These are phyloP conservation scores for Stagonosporopsis chrysanthemi DNA, from an alignment of 2,329 filamentous ascomycete species.

Conservation along the genomic window DNA sequence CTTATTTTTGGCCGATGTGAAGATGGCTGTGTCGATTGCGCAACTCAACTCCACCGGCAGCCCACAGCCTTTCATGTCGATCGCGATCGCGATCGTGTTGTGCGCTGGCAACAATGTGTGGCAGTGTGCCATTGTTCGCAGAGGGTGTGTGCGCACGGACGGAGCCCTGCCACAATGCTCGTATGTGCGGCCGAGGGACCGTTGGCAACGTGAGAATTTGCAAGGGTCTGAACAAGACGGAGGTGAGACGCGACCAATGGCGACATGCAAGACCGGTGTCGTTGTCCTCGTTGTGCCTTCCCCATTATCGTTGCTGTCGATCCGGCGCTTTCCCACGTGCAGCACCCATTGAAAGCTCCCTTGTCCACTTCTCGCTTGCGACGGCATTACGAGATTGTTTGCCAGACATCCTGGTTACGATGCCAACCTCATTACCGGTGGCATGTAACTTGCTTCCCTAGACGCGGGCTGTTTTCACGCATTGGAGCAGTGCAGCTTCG, in stretches of 20 bases:
- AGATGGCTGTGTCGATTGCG: conserved; percentile 7
- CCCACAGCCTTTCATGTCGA: background rate
- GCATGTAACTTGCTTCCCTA: background rate
- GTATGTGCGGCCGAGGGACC: background rate
- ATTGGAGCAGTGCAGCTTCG: background rate
- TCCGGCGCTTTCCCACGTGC: background rate
- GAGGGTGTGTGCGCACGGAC: background rate
- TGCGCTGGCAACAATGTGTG: background rate
- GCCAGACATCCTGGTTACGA: background rate
- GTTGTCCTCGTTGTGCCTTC: background rate
- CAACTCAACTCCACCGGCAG: background rate
- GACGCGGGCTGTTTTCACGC: background rate
- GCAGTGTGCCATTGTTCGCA: background rate
- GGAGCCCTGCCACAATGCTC: background rate
- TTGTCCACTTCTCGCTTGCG: conserved; percentile 7
- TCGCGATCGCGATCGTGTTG: background rate
- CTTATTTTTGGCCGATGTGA: conserved; percentile 14
- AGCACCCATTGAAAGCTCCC: background rate
- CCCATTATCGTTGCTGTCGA: background rate
- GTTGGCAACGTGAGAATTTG: conserved; percentile 4
- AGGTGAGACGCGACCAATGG: background rate
- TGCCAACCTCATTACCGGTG: background rate
- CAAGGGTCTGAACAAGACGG: conserved; percentile 1
- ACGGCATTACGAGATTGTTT: background rate
- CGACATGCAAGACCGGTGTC: background rate